Conservation (phyloP, 2,329 filamentous ascomycete species). For the Thermoascus crustaceus region DNA sequence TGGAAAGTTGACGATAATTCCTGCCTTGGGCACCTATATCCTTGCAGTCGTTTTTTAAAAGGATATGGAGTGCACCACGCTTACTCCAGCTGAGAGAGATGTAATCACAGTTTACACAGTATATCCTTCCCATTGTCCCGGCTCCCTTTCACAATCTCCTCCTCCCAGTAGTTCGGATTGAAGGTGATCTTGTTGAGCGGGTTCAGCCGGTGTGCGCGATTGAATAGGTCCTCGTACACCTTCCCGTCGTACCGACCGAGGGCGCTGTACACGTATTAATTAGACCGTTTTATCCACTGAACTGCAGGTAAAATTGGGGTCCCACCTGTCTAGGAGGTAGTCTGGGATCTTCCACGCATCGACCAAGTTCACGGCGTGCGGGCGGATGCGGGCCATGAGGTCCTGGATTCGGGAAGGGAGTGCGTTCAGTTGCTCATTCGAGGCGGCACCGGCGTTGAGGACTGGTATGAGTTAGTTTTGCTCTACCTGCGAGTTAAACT, state of each 20-base stretch:
- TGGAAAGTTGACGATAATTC: too few relatives aligned
- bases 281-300: background rate
- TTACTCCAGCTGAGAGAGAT: too few relatives aligned
- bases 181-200: conserved; percentile 45
- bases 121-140: conserved; percentile 10
- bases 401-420: conserved; percentile 36
- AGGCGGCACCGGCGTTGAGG: conserved; percentile 35
- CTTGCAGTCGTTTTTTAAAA: too few relatives aligned
- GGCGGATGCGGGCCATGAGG: conserved; percentile 41
- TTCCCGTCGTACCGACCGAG: conserved; percentile 45
- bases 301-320: background rate
- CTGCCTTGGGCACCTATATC: too few relatives aligned
- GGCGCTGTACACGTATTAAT: conserved; percentile 27
- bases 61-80: too few relatives aligned
- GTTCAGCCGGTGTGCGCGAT: conserved; percentile 44
- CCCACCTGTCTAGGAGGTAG: conserved; percentile 39
- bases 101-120: conserved; percentile 14
- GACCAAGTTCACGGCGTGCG: conserved; percentile 45
- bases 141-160: conserved; percentile 18
- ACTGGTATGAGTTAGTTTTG: conserved; percentile 22
- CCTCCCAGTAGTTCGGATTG: conserved; percentile 31
- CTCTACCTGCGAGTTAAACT: conserved; percentile 1
- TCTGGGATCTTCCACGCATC: conserved; percentile 48
- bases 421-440: conserved; percentile 32
- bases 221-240: conserved; percentile 47